phyloP scores from a whole-genome alignment of 1,284 basidiomycete genomes.

The Trichosporon asahii region DNA sequence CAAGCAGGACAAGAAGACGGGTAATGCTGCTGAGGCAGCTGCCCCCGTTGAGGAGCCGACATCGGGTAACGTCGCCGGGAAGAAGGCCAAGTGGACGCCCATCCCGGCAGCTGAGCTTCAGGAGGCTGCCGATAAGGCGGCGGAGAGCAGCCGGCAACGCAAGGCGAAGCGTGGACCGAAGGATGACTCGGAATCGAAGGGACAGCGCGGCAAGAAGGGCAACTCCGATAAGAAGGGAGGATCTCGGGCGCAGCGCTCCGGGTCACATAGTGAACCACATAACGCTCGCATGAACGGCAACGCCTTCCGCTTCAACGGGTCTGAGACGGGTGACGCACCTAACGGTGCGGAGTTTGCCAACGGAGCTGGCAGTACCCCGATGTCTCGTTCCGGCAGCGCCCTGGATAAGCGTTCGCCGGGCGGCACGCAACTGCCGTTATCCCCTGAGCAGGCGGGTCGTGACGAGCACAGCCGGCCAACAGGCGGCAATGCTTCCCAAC shows the following conservation, averaged over 20 bases:
- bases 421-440: slow-evolving; percentile 15
- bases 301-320: slow-evolving; percentile 26
- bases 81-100: slow-evolving; percentile 51
- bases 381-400: slow-evolving; percentile 33
- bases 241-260: slow-evolving; percentile 17
- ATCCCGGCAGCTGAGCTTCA: slow-evolving; percentile 51
- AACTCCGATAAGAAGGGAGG: slow-evolving; percentile 14
- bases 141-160: slow-evolving; percentile 31
- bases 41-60: slow-evolving; percentile 22
- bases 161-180: slow-evolving; percentile 26
- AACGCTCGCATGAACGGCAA: slow-evolving; percentile 10
- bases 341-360: slow-evolving; percentile 16
- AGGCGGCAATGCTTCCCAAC: slow-evolving; percentile 25
- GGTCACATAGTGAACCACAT: slow-evolving; percentile 14
- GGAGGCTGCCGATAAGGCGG: slow-evolving; percentile 49
- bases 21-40: slow-evolving; percentile 21
- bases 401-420: slow-evolving; percentile 27
- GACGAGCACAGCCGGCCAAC: slow-evolving; percentile 13
- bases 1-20: slow-evolving; percentile 30
- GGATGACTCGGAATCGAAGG: slow-evolving; percentile 19
- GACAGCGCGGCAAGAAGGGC: slow-evolving; percentile 14
- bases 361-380: slow-evolving; percentile 21
- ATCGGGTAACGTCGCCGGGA: slow-evolving; percentile 20
- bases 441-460: slow-evolving; percentile 9
- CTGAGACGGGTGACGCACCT: neutral